phyloP scores from a whole-genome alignment of 768 basidiomycete genomes.

The Termitomyces sp. region DNA sequence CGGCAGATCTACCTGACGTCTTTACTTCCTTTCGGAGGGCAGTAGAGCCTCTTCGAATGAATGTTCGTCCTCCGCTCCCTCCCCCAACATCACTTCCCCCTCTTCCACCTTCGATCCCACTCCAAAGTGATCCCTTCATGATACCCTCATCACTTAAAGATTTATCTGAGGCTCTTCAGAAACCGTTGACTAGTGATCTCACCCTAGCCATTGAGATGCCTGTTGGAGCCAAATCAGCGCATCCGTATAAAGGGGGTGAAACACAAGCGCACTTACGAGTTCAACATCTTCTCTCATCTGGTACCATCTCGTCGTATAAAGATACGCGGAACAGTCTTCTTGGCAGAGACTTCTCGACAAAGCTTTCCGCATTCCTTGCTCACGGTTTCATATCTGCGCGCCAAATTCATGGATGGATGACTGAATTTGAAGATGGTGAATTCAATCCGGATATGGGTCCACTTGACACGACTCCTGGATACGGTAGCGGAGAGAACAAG shows the following conservation, averaged over 20 bases:
- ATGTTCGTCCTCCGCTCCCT: background rate
- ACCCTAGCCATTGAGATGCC: background rate
- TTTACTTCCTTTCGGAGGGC: background rate
- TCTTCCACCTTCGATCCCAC: background rate
- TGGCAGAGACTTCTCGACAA: background rate
- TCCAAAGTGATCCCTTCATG: background rate
- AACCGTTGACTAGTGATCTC: background rate
- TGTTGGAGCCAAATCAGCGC: background rate
- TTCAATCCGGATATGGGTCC: background rate
- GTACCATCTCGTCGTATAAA: background rate
- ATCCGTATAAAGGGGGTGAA: background rate
- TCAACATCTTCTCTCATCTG: background rate
- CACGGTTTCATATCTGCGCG: background rate
- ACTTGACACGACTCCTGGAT: background rate
- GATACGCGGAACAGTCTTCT: background rate
- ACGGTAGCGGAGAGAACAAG: background rate
- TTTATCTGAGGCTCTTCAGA: background rate
- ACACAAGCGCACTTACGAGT: background rate
- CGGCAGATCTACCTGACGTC: background rate
- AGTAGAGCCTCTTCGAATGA: background rate
- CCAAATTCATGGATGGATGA: background rate
- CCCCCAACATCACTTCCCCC: background rate
- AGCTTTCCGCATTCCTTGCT: background rate
- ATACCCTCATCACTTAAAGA: background rate
- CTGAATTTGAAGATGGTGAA: background rate